A percentile compares a stretch with the other conserved stretches of the same genome.
phyloP scores from a whole-genome alignment of 768 basidiomycete species.

The Rhizopogon roseolus region DNA sequence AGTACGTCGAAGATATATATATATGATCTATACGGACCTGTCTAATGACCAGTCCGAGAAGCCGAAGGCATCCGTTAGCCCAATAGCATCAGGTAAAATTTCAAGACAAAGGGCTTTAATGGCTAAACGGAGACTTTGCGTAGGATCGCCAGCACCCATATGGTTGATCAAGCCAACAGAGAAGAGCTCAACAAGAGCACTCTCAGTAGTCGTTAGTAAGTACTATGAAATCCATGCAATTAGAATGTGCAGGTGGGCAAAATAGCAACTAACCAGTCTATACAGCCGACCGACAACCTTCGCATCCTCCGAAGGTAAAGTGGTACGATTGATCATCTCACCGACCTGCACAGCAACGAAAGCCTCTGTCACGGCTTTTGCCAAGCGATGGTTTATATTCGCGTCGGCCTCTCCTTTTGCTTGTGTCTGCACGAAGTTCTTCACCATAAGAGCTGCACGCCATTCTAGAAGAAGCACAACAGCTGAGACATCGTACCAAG shows the following conservation, averaged over 20 bases:
- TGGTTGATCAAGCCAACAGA: conserved; percentile 43
- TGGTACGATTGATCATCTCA: conserved; percentile 36
- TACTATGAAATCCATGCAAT: conserved; percentile 35
- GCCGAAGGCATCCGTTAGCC: conserved; percentile 67
- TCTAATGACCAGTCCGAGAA: conserved; percentile 74
- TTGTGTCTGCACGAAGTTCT: conserved; percentile 29
- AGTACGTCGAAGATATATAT: not conserved
- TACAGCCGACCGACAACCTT: conserved; percentile 15
- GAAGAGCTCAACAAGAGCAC: conserved; percentile 52
- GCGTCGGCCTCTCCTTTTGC: conserved; percentile 38
- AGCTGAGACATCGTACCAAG: conserved; percentile 34
- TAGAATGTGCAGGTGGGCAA: not conserved
- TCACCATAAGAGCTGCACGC: conserved; percentile 60
- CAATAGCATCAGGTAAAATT: conserved; percentile 60
- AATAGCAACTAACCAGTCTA: conserved; percentile 22
- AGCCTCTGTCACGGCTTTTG: conserved; percentile 63
- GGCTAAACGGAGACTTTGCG: conserved; percentile 43
- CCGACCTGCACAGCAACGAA: conserved; percentile 57
- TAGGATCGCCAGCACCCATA: conserved; percentile 32
- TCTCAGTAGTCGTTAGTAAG: conserved; percentile 53
- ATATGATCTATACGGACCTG: conserved; percentile 34
- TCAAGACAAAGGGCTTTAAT: conserved; percentile 45
- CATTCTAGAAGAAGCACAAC: conserved; percentile 52
- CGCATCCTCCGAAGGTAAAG: conserved; percentile 13
- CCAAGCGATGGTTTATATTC: conserved; percentile 50